Percentiles rank a stretch among this genome's conserved stretches.
Evolutionary conservation across 257 asterid genomes (phyloP).

Genomic region (Fraxinus americana): DNA sequence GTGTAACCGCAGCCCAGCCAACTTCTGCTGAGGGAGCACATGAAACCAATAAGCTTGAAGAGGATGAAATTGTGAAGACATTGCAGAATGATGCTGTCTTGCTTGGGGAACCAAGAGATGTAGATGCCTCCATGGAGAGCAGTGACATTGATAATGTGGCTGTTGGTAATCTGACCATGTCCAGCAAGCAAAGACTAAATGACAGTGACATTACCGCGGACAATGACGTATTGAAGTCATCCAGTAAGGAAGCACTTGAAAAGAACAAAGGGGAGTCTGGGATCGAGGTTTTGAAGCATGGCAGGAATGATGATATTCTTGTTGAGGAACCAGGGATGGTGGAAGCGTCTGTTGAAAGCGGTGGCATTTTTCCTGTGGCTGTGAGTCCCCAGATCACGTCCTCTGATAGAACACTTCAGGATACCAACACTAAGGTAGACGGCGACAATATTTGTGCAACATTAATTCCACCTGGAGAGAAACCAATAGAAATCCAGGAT

Average conservation of each 20-base stretch:
- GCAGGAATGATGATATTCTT: conserved; percentile 2
- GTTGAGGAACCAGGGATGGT: conserved; percentile 8
- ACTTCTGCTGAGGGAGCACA: neutral
- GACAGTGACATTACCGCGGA: neutral
- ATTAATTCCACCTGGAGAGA: conserved; percentile 8
- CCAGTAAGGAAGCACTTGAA: neutral
- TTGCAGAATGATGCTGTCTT: neutral
- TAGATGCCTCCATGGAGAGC: conserved; percentile 4
- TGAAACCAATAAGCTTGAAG: conserved; percentile 17
- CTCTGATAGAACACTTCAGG: conserved; percentile 6
- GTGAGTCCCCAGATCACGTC: conserved; percentile 7
- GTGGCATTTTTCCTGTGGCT: neutral
- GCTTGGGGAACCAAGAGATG: conserved; percentile 15
- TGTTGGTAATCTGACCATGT: neutral
- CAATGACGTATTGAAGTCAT: conserved; percentile 3
- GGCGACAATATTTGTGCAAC: conserved; percentile 22
- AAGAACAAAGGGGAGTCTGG: conserved; percentile 13
- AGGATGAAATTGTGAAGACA: neutral
- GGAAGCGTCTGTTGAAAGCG: conserved; percentile 16
- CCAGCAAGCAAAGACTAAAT: neutral
- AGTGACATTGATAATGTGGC: neutral
- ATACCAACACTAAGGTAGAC: neutral
- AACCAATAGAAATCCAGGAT: conserved; percentile 12
- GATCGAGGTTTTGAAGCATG: conserved; percentile 12
- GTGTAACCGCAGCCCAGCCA: neutral